phyloP scores from a whole-genome alignment of 345 rosid species.

The Fremontodendron californicum region DNA sequence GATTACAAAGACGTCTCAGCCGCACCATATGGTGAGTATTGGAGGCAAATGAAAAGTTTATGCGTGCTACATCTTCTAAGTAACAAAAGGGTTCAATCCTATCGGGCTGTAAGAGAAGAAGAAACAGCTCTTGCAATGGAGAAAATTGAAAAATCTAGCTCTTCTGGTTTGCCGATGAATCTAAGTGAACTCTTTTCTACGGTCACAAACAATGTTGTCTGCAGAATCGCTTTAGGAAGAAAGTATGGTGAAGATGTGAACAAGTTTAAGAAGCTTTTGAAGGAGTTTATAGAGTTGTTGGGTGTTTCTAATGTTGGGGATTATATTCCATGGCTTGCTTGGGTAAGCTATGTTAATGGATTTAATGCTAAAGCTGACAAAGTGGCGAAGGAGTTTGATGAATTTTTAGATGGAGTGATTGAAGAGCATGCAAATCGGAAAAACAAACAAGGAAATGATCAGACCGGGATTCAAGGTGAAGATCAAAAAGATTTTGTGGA shows the following conservation, averaged over 20 bases:
- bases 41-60: conserved; percentile 59
- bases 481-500: conserved; percentile 22
- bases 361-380: conserved; percentile 17
- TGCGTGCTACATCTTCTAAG: conserved; percentile 46
- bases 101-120: conserved; percentile 34
- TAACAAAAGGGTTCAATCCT: conserved; percentile 43
- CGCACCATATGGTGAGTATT: conserved; percentile 62
- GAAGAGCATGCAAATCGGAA: not conserved
- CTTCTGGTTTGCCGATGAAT: conserved; percentile 24
- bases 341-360: conserved; percentile 39
- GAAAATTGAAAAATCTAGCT: conserved; percentile 18
- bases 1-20: conserved; percentile 28
- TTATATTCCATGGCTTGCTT: conserved; percentile 52
- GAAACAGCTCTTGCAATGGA: conserved; percentile 27
- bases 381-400: conserved; percentile 24
- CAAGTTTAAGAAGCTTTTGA: not conserved
- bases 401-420: conserved; percentile 24
- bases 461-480: not conserved
- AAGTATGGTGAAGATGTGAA: conserved; percentile 29
- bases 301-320: conserved; percentile 33
- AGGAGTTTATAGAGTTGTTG: not conserved
- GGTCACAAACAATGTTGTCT: conserved; percentile 35
- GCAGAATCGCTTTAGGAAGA: conserved; percentile 48
- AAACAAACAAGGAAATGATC: too few species aligned
- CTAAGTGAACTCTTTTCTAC: conserved; percentile 27